A percentile compares a stretch with the other conserved stretches of the same genome.
phyloP scores from a whole-genome alignment of 768 basidiomycete species.

The Roridomyces roridus region DNA sequence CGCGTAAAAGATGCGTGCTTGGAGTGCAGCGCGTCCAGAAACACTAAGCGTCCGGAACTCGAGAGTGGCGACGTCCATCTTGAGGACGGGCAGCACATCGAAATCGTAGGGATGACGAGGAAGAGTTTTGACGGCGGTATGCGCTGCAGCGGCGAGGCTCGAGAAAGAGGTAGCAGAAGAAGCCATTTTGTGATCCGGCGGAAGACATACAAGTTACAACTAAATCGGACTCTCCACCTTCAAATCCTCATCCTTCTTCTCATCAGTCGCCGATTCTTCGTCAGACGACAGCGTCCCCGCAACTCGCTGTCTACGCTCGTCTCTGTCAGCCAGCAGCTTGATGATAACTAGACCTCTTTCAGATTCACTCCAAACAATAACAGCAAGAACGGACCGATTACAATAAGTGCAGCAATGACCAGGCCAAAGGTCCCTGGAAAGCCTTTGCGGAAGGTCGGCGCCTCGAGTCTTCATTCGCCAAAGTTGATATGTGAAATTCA shows the following conservation, averaged over 20 bases:
- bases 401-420: conserved; percentile 29
- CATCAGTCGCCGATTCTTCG: conserved; percentile 4
- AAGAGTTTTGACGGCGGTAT: too few species aligned
- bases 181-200: too few species aligned
- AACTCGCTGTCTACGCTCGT: conserved; percentile 17
- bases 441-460: conserved; percentile 26
- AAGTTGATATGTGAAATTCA: not conserved
- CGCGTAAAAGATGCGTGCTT: too few species aligned
- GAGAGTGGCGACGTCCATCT: not conserved
- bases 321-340: conserved; percentile 31
- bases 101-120: too few species aligned
- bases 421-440: conserved; percentile 33
- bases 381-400: conserved; percentile 19
- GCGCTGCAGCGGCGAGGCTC: too few species aligned
- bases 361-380: not conserved
- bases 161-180: too few species aligned
- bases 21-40: too few species aligned
- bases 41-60: not conserved
- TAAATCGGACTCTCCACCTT: not conserved
- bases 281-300: not conserved
- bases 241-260: conserved; percentile 5
- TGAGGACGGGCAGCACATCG: too few species aligned
- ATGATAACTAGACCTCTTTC: conserved; percentile 24
- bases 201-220: not conserved
- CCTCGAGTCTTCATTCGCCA: conserved; percentile 4